These are phyloP conservation scores for Colletotrichum sp. DNA, from an alignment of 2,329 filamentous ascomycete species.

Conservation along the genomic window DNA sequence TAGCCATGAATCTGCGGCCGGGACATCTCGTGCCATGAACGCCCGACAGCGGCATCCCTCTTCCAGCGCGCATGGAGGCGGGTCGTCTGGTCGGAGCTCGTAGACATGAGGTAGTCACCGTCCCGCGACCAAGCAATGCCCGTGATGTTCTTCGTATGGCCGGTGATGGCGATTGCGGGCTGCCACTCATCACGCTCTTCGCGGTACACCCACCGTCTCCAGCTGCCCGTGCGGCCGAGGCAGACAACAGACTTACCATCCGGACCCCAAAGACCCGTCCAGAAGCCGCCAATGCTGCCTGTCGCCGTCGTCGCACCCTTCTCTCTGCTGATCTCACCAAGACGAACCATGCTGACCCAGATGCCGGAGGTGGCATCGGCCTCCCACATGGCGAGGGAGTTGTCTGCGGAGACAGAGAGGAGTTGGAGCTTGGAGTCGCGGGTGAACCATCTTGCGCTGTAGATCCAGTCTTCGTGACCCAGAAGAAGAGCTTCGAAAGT, in stretches of 20 bases:
- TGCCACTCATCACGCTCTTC: constrained; percentile 70
- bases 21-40: constrained; percentile 94
- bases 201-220: constrained; percentile 82
- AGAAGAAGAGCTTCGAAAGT: constrained; percentile 94
- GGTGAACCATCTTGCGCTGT: constrained; percentile 79
- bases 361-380: constrained; percentile 83
- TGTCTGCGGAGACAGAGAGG: constrained; percentile 91
- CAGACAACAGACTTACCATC: constrained; percentile 77
- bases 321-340: constrained; percentile 92
- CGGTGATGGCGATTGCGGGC: constrained; percentile 78
- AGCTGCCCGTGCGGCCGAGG: constrained; percentile 89
- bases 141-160: constrained; percentile 83
- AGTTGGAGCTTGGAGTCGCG: constrained; percentile 67
- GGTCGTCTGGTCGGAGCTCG: constrained; percentile 91
- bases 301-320: constrained; percentile 97
- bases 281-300: constrained; percentile 94
- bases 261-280: constrained; percentile 92
- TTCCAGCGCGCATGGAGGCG: constrained; percentile 85
- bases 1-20: constrained; percentile 98
- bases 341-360: constrained; percentile 84
- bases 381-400: constrained; percentile 93
- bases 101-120: constrained; percentile 86
- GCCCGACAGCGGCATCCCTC: constrained; percentile 33
- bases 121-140: constrained; percentile 84
- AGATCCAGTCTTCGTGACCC: constrained; percentile 98